These are phyloP conservation scores for Calocybe cyanea DNA, from an alignment of 768 basidiomycete species.

Conservation along the genomic window DNA sequence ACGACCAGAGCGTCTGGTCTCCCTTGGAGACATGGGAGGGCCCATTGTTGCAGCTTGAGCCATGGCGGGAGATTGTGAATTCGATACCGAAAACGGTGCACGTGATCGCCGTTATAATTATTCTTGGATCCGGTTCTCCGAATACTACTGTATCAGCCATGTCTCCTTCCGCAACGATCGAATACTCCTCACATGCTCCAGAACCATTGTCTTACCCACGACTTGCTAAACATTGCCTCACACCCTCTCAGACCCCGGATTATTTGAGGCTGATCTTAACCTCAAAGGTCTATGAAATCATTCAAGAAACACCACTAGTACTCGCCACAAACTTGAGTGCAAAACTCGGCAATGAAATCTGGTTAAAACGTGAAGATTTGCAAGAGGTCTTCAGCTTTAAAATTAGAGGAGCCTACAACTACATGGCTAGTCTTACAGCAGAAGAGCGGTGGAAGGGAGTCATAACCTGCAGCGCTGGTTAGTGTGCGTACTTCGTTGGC, in stretches of 20 bases:
- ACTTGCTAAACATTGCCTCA: constrained; percentile 59
- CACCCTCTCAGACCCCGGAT: constrained; percentile 70
- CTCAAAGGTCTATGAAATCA: constrained; percentile 86
- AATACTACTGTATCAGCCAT: too few species aligned
- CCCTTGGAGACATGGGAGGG: constrained; percentile 71
- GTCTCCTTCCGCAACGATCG: constrained; percentile 52
- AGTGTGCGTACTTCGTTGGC: constrained; percentile 49
- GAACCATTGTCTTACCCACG: constrained; percentile 64
- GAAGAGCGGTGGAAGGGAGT: constrained; percentile 98
- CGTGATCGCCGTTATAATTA: too few species aligned
- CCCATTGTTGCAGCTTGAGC: constrained; percentile 70
- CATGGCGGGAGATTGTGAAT: constrained; percentile 32
- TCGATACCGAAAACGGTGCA: too few species aligned
- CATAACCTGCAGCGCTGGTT: constrained; percentile 96
- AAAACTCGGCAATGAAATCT: constrained; percentile 88
- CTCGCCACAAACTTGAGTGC: constrained; percentile 82
- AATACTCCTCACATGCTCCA: constrained; percentile 68
- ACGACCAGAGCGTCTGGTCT: constrained; percentile 74
- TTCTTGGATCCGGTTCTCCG: too few species aligned
- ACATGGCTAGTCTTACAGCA: constrained; percentile 85
- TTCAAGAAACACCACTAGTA: constrained; percentile 88
- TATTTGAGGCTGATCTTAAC: constrained; percentile 86
- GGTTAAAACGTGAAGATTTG: constrained; percentile 95
- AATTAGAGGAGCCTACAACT: constrained; percentile 96
- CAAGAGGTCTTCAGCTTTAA: constrained; percentile 99